Evolutionary conservation across 192 early-diverging fungal genomes (phyloP), one percentile per base, ranked within the genome.

Genomic region (Entomortierella chlamydospora): DNA sequence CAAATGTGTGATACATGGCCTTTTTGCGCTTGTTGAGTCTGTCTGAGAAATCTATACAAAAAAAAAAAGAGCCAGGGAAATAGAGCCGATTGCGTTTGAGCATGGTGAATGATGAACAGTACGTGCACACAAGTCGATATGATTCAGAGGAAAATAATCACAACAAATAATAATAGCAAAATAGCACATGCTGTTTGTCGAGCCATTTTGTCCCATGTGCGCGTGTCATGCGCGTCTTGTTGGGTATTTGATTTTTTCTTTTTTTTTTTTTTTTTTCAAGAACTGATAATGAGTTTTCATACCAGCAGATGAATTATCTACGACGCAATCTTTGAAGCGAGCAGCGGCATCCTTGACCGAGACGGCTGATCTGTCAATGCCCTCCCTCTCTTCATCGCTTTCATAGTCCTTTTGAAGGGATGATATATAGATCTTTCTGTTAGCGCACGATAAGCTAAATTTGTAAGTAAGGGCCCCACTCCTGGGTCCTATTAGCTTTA

Each of bases 381-480:
- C 88, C 50, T 92, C 89, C 61, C 82, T 83, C 7, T 85, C 89
- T 54, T 89, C 89, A 37, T 92, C 90, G 41, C 72, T 81, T n/a
- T 76, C 64, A 43, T 70, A 54, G 26, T 68, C 76, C 81, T 72
- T 2, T 47, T 43, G 1, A 57, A 29, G 37, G 2, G 34, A 45
- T 15, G 20, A 52, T 39, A 55, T 28, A 61, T 31, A 25, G 1
- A 49, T 43, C 26, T n/a, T 30, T 22, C 25, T 55, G 26, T 55
- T 30, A 25, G 20, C 6, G 2, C 53, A n/a, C n/a, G n/a, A n/a
- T n/a, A n/a, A n/a, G n/a, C n/a, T n/a, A n/a, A n/a, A n/a, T n/a
- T n/a, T n/a, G n/a, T n/a, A n/a, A n/a, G n/a, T n/a, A n/a, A n/a
- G n/a, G n/a, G n/a, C n/a, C n/a, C n/a, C n/a, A n/a, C n/a, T n/a